Conservation (phyloP, 371 early-diverging fungal species). For the Umbelopsis sp. region DNA sequence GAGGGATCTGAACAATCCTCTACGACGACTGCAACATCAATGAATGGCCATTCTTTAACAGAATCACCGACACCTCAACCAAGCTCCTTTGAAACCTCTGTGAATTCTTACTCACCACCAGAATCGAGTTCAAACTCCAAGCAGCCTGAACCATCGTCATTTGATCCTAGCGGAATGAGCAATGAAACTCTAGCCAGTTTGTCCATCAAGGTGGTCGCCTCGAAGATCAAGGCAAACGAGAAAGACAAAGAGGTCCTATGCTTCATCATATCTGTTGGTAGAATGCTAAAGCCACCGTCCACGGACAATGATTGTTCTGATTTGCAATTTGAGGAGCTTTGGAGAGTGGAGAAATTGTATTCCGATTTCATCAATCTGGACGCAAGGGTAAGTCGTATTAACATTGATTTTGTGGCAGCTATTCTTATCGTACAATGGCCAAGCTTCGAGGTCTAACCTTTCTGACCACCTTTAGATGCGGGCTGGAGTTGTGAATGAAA, state of each 20-base stretch:
- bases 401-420: too few species aligned
- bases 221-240: constrained; percentile 76
- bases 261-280: constrained; percentile 58
- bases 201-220: constrained; percentile 59
- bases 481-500: constrained; percentile 48
- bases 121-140: background rate
- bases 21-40: background rate
- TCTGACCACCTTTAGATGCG: constrained; percentile 26
- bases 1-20: background rate
- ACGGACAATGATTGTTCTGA: constrained; percentile 22
- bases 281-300: background rate
- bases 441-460: too few species aligned
- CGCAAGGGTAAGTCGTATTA: constrained; percentile 55
- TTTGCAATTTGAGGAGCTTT: constrained; percentile 53
- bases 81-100: constrained; percentile 16
- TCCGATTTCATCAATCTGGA: constrained; percentile 83
- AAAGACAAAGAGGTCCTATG: constrained; percentile 77
- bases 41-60: background rate
- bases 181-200: constrained; percentile 4
- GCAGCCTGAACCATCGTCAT: background rate
- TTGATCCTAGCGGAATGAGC: background rate
- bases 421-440: too few species aligned
- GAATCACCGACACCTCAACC: background rate
- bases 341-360: constrained; percentile 87
- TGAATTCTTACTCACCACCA: constrained; percentile 21